A percentile compares a stretch with the other conserved stretches of the same genome.
Evolutionary conservation across 768 basidiomycete genomes (phyloP).

Genomic region (Russula sp.): DNA sequence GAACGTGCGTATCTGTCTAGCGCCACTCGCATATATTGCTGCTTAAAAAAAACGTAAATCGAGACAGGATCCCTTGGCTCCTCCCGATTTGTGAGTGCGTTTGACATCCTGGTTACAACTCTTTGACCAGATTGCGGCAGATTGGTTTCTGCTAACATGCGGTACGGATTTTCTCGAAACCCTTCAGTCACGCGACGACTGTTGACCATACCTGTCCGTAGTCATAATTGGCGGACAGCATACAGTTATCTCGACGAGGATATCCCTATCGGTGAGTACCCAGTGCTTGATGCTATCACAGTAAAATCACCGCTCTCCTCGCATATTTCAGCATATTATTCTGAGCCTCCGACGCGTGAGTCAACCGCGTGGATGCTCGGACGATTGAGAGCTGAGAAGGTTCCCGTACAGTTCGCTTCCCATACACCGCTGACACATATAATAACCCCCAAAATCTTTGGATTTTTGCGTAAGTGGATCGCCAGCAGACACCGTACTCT

Average conservation of each 20-base stretch:
- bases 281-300: neutral
- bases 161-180: neutral
- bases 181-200: neutral
- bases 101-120: neutral
- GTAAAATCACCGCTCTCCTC: neutral
- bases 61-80: constrained; percentile 33
- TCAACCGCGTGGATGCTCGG: neutral
- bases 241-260: constrained; percentile 11
- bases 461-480: constrained; percentile 43
- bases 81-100: constrained; percentile 34
- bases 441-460: constrained; percentile 59
- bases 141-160: constrained; percentile 16
- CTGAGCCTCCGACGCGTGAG: constrained; percentile 20
- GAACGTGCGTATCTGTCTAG: constrained; percentile 25
- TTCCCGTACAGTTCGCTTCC: constrained; percentile 44
- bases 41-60: neutral
- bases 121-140: constrained; percentile 10
- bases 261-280: constrained; percentile 18
- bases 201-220: neutral
- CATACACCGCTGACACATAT: constrained; percentile 57
- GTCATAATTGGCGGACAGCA: constrained; percentile 22
- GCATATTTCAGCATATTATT: constrained; percentile 11
- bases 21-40: neutral
- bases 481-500: neutral
- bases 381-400: neutral